A percentile compares a stretch with the other conserved stretches of the same genome.
phyloP scores from a whole-genome alignment of 768 basidiomycete species.

The Scleroderma bovista region DNA sequence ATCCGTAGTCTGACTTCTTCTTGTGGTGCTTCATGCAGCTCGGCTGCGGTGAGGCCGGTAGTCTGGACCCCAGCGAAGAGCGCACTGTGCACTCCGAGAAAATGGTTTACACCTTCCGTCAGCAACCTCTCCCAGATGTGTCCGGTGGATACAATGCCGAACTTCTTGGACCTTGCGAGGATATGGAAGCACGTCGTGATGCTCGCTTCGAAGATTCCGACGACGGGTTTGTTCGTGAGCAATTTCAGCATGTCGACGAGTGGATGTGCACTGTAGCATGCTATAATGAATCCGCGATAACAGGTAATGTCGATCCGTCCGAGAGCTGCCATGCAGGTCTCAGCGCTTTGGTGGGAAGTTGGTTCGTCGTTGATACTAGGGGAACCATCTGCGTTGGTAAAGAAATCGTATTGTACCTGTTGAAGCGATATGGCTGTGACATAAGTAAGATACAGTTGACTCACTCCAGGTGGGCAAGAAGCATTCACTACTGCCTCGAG shows the following conservation, averaged over 20 bases:
- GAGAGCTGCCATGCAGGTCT: slow-evolving; percentile 9
- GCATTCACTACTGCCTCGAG: no score
- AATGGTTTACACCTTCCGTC: slow-evolving; percentile 13
- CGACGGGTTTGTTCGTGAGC: slow-evolving; percentile 13
- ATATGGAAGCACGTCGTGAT: no score
- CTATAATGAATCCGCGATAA: slow-evolving; percentile 6
- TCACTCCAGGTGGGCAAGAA: not conserved
- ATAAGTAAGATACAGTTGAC: not conserved
- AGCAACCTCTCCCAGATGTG: no score
- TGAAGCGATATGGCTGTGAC: no score
- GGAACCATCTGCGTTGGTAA: slow-evolving; percentile 13
- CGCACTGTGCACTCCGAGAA: slow-evolving; percentile 13
- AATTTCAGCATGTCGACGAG: slow-evolving; percentile 5
- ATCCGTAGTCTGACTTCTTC: slow-evolving; percentile 22
- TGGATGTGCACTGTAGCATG: slow-evolving; percentile 3
- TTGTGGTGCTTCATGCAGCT: slow-evolving; percentile 11
- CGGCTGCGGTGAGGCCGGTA: slow-evolving; percentile 29
- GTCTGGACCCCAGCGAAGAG: slow-evolving; percentile 28
- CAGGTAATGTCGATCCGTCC: not conserved
- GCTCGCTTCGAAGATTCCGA: no score
- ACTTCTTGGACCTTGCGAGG: slow-evolving; percentile 21
- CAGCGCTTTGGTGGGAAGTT: slow-evolving; percentile 12
- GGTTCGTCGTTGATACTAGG: slow-evolving; percentile 19
- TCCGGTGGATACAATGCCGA: slow-evolving; percentile 35
- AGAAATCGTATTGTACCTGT: slow-evolving; percentile 2